A percentile compares a stretch with the other conserved stretches of the same genome.
phyloP scores from a whole-genome alignment of 495 filamentous ascomycete genomes.

The Hypoxylon trugodes region DNA sequence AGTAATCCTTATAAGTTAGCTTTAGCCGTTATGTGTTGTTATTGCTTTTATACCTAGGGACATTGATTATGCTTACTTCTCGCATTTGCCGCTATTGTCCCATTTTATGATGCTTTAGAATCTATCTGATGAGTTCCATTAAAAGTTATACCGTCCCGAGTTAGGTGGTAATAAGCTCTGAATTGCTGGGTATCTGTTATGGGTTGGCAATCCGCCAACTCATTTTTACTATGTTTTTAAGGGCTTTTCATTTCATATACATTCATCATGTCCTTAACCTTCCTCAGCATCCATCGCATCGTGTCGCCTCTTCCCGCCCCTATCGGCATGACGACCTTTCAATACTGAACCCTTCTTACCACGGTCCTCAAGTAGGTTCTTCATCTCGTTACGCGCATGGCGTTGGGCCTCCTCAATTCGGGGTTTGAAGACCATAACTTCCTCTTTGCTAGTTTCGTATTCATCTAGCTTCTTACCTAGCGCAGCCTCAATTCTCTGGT shows the following conservation, averaged over 20 bases:
- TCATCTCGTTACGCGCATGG: conserved; percentile 82
- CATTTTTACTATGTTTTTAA: neutral
- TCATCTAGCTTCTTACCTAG: conserved; percentile 78
- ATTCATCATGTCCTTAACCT: conserved; percentile 50
- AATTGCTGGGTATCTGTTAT: conserved; percentile 23
- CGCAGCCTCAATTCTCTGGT: conserved; percentile 81
- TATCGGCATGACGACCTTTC: conserved; percentile 58
- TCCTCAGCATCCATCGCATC: conserved; percentile 91
- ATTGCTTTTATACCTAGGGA: too few relatives aligned
- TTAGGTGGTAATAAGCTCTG: neutral
- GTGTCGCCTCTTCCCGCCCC: conserved; percentile 64
- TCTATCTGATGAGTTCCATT: too few relatives aligned
- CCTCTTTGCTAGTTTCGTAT: conserved; percentile 75
- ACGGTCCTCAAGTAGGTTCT: conserved; percentile 78
- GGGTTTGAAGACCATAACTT: conserved; percentile 84
- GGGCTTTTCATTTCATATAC: neutral
- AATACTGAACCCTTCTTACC: conserved; percentile 69
- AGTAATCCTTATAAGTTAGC: too few relatives aligned
- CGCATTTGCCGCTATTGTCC: neutral
- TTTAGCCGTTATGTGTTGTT: too few relatives aligned
- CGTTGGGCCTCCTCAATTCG: conserved; percentile 86
- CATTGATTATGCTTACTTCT: neutral
- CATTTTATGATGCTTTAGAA: too few relatives aligned
- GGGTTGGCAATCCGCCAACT: too few relatives aligned
- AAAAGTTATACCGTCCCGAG: neutral